Evolutionary conservation across 768 basidiomycete genomes (phyloP), one percentile per base, ranked within the genome.

Genomic region (Boletus rubroflammeus): DNA sequence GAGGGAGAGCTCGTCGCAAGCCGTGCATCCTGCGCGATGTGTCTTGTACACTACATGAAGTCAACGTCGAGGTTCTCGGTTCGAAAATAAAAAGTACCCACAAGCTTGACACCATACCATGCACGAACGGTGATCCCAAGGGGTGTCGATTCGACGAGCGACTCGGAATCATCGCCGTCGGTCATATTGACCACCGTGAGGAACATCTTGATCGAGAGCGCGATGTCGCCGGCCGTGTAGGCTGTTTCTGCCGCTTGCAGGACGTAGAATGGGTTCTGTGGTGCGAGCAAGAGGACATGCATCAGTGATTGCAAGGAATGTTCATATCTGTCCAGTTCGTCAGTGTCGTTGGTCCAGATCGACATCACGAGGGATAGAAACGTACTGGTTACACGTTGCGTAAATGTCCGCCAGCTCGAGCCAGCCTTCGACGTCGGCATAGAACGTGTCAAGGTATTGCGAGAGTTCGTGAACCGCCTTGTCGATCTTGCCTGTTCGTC

Each of bases 221-320:
- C 80, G 21, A 90, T 64, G 67, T 94, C 91, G 2, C 79, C 81
- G 0, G 83, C 77, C 0, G 90, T 90, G 65, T 90, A 93, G 0
- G 90, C 91, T 9, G 88, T 93, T 70, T 97, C 93, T 0, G 92
- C 93, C 46, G 84, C 86, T 59, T 87, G 86, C n/a, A 94, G 78
- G 53, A 84, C 79, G 36, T 88, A 85, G 63, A 92, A 89, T 0
- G 90, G 88, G 62, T 93, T 95, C 59, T 94, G 90, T 0, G 93
- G 91, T 2, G 85, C 81, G 29, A 97, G 80, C 29, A 93, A 76
- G 41, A 95, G 78, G 6, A 82, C 86, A 71, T 97, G 93, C 11
- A 88, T 85, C 5, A 94, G 76, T 0, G 91, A 78, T 66, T 90
- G 82, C 1, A 93, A 75, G 0, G 93, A 82, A 41, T 73, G 75